These are phyloP conservation scores for Eimeria zaria DNA, from an alignment of 169 alveolate species.

Conservation along the genomic window DNA sequence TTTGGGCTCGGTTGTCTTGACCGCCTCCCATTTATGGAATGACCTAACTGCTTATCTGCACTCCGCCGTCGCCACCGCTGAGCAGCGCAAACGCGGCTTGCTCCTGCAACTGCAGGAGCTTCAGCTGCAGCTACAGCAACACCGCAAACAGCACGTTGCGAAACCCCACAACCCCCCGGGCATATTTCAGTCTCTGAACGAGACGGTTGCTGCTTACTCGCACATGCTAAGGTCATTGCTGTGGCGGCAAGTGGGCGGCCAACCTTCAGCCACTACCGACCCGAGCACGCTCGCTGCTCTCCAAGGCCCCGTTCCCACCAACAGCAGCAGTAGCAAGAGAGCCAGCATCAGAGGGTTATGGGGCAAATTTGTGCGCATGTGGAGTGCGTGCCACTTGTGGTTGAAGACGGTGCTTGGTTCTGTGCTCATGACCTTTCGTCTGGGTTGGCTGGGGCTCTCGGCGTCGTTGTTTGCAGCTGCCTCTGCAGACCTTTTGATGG, in stretches of 20 bases:
- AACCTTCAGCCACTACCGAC: not conserved
- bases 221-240: constrained; percentile 9
- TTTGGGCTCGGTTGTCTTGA: constrained; percentile 74
- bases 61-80: constrained; percentile 29
- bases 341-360: not conserved
- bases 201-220: constrained; percentile 1
- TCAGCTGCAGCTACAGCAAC: constrained; percentile 5
- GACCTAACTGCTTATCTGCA: constrained; percentile 47
- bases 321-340: constrained; percentile 38
- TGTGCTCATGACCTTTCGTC: constrained; percentile 32
- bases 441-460: constrained; percentile 63
- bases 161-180: not conserved
- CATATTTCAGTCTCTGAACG: not conserved
- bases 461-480: constrained; percentile 70
- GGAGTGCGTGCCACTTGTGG: constrained; percentile 52
- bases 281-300: not conserved
- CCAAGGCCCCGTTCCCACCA: not conserved
- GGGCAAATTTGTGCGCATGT: not conserved
- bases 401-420: constrained; percentile 49
- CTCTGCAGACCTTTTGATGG: constrained; percentile 60
- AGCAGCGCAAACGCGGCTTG: constrained; percentile 14
- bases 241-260: not conserved
- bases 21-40: constrained; percentile 66
- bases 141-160: not conserved
- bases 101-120: constrained; percentile 1